Evolutionary conservation across 2,329 filamentous ascomycete species (phyloP).

Genomic region (Lasiodiplodia citricola): DNA sequence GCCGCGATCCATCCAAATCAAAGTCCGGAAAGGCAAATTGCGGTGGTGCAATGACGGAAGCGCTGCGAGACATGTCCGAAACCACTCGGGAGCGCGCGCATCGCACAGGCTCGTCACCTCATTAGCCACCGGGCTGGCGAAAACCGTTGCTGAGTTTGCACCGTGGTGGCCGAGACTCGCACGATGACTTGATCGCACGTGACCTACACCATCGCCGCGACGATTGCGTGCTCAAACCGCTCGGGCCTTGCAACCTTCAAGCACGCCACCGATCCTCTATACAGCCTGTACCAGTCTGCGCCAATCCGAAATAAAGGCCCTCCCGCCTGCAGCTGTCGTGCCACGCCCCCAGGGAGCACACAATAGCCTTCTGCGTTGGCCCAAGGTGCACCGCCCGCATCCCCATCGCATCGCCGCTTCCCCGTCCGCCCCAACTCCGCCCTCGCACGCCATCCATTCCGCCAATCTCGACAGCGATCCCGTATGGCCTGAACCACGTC

Average conservation of each 20-base stretch:
- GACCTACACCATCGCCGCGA: neutral
- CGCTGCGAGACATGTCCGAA: constrained; percentile 5
- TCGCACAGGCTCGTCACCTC: constrained; percentile 8
- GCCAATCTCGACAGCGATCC: constrained; percentile 22
- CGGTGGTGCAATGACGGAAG: neutral
- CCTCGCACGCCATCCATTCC: constrained; percentile 23
- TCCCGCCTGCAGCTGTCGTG: constrained; percentile 21
- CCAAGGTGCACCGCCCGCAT: neutral
- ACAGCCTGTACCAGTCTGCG: neutral
- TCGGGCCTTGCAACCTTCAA: constrained; percentile 14
- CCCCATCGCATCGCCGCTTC: neutral
- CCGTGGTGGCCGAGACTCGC: constrained; percentile 2
- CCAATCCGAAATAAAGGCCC: constrained; percentile 18
- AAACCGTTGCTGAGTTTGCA: neutral
- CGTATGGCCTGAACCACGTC: constrained; percentile 25
- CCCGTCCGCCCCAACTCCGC: constrained; percentile 4
- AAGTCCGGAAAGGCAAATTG: neutral
- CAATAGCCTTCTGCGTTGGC: constrained; percentile 10
- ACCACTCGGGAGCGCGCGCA: neutral
- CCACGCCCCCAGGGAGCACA: constrained; percentile 12
- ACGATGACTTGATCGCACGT: constrained; percentile 17
- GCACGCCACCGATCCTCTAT: constrained; percentile 17
- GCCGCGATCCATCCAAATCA: neutral
- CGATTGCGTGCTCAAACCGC: constrained; percentile 20
- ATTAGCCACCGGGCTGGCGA: constrained; percentile 4